A percentile compares a stretch with the other conserved stretches of the same genome.
Evolutionary conservation across 164 flowering plant genomes (phyloP).

Genomic region (Kingdonia uniflora): DNA sequence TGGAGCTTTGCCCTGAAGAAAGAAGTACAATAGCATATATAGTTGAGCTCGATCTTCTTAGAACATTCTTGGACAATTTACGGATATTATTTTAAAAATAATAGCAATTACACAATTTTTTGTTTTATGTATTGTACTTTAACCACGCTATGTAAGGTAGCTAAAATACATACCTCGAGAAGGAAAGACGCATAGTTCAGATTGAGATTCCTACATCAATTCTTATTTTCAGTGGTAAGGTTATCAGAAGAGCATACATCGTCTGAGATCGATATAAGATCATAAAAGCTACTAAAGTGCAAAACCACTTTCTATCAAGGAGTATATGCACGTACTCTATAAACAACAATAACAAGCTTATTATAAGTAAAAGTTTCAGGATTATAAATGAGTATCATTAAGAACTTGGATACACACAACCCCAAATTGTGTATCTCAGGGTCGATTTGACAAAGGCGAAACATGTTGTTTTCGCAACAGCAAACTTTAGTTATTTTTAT

Average conservation of each 20-base stretch:
- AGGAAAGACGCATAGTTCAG: conserved; percentile 84
- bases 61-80: not conserved
- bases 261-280: conserved; percentile 84
- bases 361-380: not conserved
- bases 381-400: no score
- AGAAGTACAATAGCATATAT: conserved; percentile 47
- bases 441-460: no score
- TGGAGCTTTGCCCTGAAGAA: conserved; percentile 88
- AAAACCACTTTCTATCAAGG: conserved; percentile 77
- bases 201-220: conserved; percentile 56
- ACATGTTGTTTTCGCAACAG: no score
- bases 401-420: no score
- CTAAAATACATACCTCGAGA: conserved; percentile 40
- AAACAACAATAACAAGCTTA: not conserved
- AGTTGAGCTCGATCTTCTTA: conserved; percentile 1
- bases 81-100: not conserved
- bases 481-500: no score
- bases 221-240: no score
- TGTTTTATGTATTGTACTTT: not conserved
- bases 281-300: conserved; percentile 78
- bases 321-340: conserved; percentile 62
- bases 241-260: conserved; percentile 77
- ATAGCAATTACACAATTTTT: no score
- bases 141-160: not conserved
- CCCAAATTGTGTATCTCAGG: no score